A percentile compares a stretch with the other conserved stretches of the same genome.
Conservation (phyloP, 768 basidiomycete species). For the Pleurotus eryngii region DNA sequence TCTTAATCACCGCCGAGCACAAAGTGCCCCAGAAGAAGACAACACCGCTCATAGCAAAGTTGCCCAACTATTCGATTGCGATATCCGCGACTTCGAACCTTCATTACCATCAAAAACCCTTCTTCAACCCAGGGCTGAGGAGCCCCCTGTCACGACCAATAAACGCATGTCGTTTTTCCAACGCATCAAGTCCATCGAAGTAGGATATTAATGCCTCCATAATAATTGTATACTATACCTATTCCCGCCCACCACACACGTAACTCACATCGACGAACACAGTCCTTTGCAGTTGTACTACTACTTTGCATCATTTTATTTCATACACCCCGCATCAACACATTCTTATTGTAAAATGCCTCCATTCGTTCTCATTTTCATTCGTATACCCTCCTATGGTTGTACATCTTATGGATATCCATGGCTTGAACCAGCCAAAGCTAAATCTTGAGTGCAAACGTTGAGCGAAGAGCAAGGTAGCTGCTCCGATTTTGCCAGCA, state of each 20-base stretch:
- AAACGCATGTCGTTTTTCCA: constrained; percentile 34
- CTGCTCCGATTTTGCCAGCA: too few species aligned
- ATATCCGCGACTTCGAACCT: neutral
- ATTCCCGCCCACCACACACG: neutral
- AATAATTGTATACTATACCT: constrained; percentile 1
- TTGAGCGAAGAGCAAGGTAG: too few species aligned
- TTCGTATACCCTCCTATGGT: too few species aligned
- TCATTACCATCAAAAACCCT: neutral
- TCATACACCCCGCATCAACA: neutral
- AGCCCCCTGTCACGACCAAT: constrained; percentile 16
- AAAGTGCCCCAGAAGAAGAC: constrained; percentile 44
- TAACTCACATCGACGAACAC: neutral
- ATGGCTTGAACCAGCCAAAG: too few species aligned
- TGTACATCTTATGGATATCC: too few species aligned
- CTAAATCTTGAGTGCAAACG: too few species aligned
- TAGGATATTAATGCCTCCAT: neutral
- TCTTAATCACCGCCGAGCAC: constrained; percentile 43
- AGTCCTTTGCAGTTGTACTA: constrained; percentile 2
- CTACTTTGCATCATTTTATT: constrained; percentile 1
- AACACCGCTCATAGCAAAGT: constrained; percentile 17
- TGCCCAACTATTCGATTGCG: neutral
- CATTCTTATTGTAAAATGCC: neutral
- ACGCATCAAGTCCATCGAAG: constrained; percentile 23
- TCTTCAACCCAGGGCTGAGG: neutral
- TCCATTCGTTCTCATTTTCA: neutral